Conservation (phyloP, 2,329 filamentous ascomycete species). For the Pseudocercospora pini-densiflorae region DNA sequence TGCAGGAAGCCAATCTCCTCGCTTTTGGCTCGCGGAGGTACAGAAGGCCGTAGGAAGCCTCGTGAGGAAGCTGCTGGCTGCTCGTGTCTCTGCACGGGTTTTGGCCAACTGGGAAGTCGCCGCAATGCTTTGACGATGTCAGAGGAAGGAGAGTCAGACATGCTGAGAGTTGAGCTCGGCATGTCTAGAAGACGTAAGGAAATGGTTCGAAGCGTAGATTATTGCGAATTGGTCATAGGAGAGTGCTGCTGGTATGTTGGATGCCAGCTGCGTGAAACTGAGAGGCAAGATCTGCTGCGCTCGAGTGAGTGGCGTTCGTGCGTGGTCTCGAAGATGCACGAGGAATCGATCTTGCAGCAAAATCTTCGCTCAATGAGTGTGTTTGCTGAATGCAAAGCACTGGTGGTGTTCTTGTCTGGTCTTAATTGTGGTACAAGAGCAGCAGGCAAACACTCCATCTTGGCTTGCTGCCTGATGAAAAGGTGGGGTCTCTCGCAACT, state of each 20-base stretch:
- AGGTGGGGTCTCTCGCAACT: background rate
- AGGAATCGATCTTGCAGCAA: background rate
- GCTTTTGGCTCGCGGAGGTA: background rate
- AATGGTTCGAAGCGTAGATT: background rate
- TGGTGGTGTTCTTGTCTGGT: background rate
- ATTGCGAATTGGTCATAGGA: background rate
- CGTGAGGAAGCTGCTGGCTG: background rate
- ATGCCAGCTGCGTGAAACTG: background rate
- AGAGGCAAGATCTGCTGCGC: background rate
- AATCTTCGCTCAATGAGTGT: background rate
- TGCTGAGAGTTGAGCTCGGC: conserved; percentile 2
- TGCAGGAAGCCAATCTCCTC: conserved; percentile 18
- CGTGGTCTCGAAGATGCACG: no score
- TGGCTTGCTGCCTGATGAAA: background rate
- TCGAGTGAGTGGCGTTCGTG: background rate
- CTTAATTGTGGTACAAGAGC: background rate
- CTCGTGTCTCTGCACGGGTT: background rate
- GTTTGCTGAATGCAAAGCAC: no score
- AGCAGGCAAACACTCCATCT: background rate
- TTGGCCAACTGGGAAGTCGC: background rate
- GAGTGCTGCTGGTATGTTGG: background rate
- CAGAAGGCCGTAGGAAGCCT: background rate
- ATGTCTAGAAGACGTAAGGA: background rate
- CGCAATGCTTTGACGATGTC: background rate
- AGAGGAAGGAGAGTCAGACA: background rate